These are phyloP conservation scores for Dryas integrifolia DNA, from an alignment of 331 rosid genomes.

Conservation along the genomic window DNA sequence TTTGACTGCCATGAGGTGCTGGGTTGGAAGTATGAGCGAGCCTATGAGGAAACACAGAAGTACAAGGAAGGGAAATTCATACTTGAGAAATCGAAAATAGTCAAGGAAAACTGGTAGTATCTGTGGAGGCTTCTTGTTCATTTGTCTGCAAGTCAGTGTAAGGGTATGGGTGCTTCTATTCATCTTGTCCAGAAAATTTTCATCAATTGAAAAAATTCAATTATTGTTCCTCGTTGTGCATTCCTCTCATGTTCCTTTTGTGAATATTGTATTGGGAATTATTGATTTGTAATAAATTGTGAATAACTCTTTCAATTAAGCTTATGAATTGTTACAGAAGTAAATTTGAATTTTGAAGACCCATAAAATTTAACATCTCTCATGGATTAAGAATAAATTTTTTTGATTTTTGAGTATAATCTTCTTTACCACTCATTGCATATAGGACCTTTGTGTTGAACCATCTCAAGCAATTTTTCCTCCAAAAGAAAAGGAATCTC, in stretches of 20 bases:
- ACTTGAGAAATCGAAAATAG: slow-evolving; percentile 46
- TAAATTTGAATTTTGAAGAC: too few relatives aligned
- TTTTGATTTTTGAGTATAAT: not conserved
- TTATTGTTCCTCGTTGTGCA: slow-evolving; percentile 24
- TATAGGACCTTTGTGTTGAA: not conserved
- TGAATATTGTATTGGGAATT: slow-evolving; percentile 31
- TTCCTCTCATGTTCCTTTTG: slow-evolving; percentile 19
- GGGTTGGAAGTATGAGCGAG: slow-evolving; percentile 50
- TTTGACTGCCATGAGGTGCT: slow-evolving; percentile 37
- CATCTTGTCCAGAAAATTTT: slow-evolving; percentile 16
- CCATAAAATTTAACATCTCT: too few relatives aligned
- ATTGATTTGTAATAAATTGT: slow-evolving; percentile 21
- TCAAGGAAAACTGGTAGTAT: slow-evolving; percentile 43
- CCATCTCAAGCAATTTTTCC: too few relatives aligned
- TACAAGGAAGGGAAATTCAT: slow-evolving; percentile 50
- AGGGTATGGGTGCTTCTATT: slow-evolving; percentile 25
- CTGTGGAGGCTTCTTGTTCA: slow-evolving; percentile 5
- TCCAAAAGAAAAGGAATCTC: too few relatives aligned
- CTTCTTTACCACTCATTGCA: not conserved
- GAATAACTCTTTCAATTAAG: slow-evolving; percentile 1
- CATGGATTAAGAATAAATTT: too few relatives aligned
- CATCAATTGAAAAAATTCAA: slow-evolving; percentile 16
- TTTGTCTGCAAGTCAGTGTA: slow-evolving; percentile 7
- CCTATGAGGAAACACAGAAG: slow-evolving; percentile 42
- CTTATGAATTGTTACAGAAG: not conserved